Conservation (phyloP, 331 rosid species). For the Saraca asoca region DNA sequence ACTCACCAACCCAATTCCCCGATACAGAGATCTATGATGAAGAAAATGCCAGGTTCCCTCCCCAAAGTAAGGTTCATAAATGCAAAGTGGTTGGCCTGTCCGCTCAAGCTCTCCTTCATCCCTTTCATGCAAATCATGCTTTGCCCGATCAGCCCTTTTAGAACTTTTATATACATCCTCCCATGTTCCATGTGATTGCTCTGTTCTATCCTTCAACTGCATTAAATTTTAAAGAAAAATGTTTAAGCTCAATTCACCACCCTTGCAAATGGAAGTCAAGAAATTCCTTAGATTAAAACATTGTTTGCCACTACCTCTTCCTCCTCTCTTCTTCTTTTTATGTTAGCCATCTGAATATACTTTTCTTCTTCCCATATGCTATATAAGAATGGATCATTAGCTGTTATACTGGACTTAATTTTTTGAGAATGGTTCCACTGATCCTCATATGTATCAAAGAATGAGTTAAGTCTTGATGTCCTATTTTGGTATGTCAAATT, state of each 20-base stretch:
- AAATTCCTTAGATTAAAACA: conserved; percentile 12
- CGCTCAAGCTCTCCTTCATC: conserved; percentile 96
- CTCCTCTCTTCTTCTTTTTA: conserved; percentile 72
- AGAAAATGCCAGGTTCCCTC: conserved; percentile 96
- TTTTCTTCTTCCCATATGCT: conserved; percentile 94
- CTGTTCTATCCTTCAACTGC: conserved; percentile 88
- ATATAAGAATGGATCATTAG: conserved; percentile 62
- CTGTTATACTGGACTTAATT: conserved; percentile 37
- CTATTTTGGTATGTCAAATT: conserved; percentile 52
- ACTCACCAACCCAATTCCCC: conserved; percentile 91
- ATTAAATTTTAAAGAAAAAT: conserved; percentile 32
- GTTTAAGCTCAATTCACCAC: conserved; percentile 8
- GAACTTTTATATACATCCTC: conserved; percentile 89
- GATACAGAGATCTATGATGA: conserved; percentile 74
- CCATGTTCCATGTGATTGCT: conserved; percentile 88
- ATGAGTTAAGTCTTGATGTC: conserved; percentile 46
- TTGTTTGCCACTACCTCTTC: conserved; percentile 66
- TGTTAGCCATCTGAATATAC: conserved; percentile 46
- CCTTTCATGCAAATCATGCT: conserved; percentile 92
- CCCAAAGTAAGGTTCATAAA: conserved; percentile 92
- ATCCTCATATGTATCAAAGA: conserved; percentile 69
- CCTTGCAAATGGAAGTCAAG: conserved; percentile 22
- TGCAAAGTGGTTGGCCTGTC: conserved; percentile 87
- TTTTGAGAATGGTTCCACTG: conserved; percentile 65
- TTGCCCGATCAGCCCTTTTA: conserved; percentile 73